Evolutionary conservation across 2,329 filamentous ascomycete genomes (phyloP), one percentile per base, ranked within the genome.

Genomic region (Cercospora sp.): DNA sequence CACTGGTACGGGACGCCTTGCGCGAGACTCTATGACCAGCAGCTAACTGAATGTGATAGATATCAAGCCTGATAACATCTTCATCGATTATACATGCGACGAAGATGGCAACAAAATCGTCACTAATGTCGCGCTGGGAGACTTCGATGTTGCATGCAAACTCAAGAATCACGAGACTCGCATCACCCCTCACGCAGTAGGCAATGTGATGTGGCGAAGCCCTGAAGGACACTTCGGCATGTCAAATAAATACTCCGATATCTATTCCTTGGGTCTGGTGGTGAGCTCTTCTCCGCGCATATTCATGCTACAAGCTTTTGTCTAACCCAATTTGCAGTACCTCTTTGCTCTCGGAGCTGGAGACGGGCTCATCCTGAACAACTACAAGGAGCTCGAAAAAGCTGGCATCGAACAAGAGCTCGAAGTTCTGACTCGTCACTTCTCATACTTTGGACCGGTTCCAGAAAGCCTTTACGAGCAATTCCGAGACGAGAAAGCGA

Each of bases 181-280:
- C 34, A 37, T 37, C 13, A 5, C 73, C 5, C 73, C 70, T 65
- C 66, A 76, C 72, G 74, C 74, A 66, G 72, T 81, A 71, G 79
- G 78, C 13, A 81, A 81, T 70, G 75, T 68, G 21, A 81, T 81
- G 77, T 81, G 78, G 79, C 77, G 78, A 73, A 81, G 79, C 73
- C 79, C 76, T 65, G 79, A 81, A 75, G 77, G 74, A 67, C 78
- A 81, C 69, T 78, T 77, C 7, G 77, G 77, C 69, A 75, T 69
- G 34, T 72, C 6, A 78, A 79, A 69, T 6, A 37, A 37, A 5
- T 2, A 76, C 79, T 63, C 77, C 55, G 79, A 80, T 63, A 72
- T 81, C 16, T 80, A 77, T 74, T 80, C 78, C 6, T 80, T 80
- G 68, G 77, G 78, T 67, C 74, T 81, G 13, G 76, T 81, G 18